Evolutionary conservation across 31 red algal genomes (phyloP).

Genomic region (Odonthalia washingtoniensis): DNA sequence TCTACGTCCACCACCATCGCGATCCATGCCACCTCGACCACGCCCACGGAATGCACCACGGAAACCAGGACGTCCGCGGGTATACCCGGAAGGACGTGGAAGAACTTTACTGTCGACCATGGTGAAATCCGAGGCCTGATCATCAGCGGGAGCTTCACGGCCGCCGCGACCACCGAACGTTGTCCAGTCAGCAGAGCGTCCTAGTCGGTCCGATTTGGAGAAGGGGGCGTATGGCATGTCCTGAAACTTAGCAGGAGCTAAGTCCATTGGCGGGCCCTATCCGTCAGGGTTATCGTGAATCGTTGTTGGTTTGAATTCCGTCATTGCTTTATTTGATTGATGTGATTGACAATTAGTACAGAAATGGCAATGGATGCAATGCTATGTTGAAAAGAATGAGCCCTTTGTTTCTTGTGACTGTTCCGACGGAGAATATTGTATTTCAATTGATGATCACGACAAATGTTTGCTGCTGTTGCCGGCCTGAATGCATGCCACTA

Average conservation of each 20-base stretch:
- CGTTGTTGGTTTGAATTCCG: slow-evolving; percentile 53
- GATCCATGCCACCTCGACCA: slow-evolving; percentile 41
- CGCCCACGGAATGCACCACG: slow-evolving; percentile 66
- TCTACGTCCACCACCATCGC: slow-evolving; percentile 53
- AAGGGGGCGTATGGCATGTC: slow-evolving; percentile 99
- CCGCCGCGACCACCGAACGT: slow-evolving; percentile 64
- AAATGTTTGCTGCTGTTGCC: too few species aligned
- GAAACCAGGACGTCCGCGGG: slow-evolving; percentile 66
- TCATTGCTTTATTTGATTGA: too few species aligned
- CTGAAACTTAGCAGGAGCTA: slow-evolving; percentile 88
- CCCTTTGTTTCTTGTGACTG: too few species aligned
- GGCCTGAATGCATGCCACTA: too few species aligned
- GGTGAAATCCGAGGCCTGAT: slow-evolving; percentile 74
- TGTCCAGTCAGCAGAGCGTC: slow-evolving; percentile 92
- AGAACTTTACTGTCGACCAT: slow-evolving; percentile 77
- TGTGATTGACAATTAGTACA: too few species aligned
- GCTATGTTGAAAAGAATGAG: too few species aligned
- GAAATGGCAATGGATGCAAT: too few species aligned
- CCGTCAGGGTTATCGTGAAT: slow-evolving; percentile 96
- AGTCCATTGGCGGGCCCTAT: slow-evolving; percentile 95
- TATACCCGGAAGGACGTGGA: slow-evolving; percentile 42
- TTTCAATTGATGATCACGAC: too few species aligned
- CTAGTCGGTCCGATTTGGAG: slow-evolving; percentile 89
- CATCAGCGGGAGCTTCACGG: slow-evolving; percentile 57
- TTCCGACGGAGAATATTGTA: too few species aligned